These are phyloP conservation scores for Blastomyces parvus DNA, from an alignment of 2,329 filamentous ascomycete species.

Conservation along the genomic window DNA sequence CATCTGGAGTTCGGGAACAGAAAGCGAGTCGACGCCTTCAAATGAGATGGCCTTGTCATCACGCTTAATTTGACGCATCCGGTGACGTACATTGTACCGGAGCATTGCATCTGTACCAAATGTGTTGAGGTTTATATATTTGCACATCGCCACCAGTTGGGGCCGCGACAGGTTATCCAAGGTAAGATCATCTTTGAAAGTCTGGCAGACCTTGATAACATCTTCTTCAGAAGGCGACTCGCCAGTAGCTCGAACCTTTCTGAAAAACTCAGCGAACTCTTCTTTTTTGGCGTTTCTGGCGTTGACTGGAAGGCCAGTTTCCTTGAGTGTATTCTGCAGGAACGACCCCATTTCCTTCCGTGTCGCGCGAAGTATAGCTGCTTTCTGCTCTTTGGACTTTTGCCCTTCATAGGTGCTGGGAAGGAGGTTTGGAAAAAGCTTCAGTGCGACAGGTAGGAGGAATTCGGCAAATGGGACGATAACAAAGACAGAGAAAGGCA, in stretches of 20 bases:
- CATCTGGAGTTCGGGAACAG: constrained; percentile 85
- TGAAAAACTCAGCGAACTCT: constrained; percentile 94
- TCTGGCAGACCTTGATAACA: constrained; percentile 97
- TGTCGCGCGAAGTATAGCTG: constrained; percentile 67
- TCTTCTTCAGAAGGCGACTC: constrained; percentile 81
- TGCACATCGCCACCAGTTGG: constrained; percentile 93
- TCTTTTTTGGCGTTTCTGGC: constrained; percentile 77
- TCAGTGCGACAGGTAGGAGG: constrained; percentile 80
- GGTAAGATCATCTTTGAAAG: constrained; percentile 95
- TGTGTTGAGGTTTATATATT: constrained; percentile 94
- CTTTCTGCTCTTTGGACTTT: constrained; percentile 83
- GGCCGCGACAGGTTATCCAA: constrained; percentile 93
- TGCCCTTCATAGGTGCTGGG: constrained; percentile 95
- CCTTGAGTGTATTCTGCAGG: constrained; percentile 75
- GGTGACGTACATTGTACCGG: constrained; percentile 90
- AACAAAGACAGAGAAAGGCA: constrained; percentile 94
- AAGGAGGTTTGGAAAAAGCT: constrained; percentile 92
- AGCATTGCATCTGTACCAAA: constrained; percentile 98
- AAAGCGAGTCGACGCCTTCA: constrained; percentile 86
- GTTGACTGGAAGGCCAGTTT: constrained; percentile 86
- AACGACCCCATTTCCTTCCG: constrained; percentile 91
- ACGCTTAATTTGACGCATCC: constrained; percentile 98
- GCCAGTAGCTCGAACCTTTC: constrained; percentile 84
- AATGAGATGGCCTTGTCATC: constrained; percentile 91
- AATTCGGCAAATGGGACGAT: constrained; percentile 95